Conservation (phyloP, 805 yeast species). For the Candida jianshihensis region DNA sequence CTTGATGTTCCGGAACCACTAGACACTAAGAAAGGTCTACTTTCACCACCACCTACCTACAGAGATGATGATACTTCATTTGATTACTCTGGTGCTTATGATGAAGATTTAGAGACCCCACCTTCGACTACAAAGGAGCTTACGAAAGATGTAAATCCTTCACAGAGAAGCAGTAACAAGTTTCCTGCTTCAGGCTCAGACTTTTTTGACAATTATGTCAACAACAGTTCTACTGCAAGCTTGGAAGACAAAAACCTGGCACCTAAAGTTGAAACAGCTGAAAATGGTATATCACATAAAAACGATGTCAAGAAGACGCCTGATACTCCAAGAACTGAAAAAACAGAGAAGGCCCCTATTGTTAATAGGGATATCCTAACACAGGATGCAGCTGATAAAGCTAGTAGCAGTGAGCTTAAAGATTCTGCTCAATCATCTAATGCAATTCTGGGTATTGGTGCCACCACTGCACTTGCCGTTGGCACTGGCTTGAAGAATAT, state of each 20-base stretch:
- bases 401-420: background rate
- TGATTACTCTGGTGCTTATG: too few relatives aligned
- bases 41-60: conserved; percentile 14
- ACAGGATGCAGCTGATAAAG: background rate
- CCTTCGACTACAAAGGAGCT: conserved; percentile 6
- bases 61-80: conserved; percentile 1
- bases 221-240: conserved; percentile 8
- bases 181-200: conserved; percentile 22
- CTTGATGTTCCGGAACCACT: conserved; percentile 20
- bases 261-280: conserved; percentile 3
- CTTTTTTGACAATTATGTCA: conserved; percentile 23
- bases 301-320: too few relatives aligned
- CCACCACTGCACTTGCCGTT: conserved; percentile 5
- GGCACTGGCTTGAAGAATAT: conserved; percentile 6
- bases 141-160: too few relatives aligned
- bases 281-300: too few relatives aligned
- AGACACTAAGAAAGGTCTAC: conserved; percentile 17
- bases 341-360: background rate
- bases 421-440: conserved; percentile 1
- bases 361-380: background rate
- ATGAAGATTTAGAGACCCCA: conserved; percentile 7
- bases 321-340: background rate
- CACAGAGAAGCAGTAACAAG: too few relatives aligned
- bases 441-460: conserved; percentile 5
- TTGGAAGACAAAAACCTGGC: too few relatives aligned